Percentiles rank a stretch among this genome's conserved stretches.
These are phyloP conservation scores for Sextonia rubra DNA, from an alignment of 164 flowering plant genomes.

Conservation along the genomic window DNA sequence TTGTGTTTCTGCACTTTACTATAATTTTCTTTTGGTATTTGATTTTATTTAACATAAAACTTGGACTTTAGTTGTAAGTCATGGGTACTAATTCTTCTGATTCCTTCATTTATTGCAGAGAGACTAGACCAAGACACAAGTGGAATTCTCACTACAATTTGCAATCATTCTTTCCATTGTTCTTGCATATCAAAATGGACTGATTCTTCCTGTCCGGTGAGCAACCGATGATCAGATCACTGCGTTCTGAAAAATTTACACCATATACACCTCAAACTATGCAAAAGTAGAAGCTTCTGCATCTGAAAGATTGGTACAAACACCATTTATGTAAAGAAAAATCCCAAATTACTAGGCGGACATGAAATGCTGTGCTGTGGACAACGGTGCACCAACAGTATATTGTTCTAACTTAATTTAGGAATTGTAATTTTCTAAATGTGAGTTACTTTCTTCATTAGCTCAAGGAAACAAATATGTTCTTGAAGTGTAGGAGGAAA, in stretches of 20 bases:
- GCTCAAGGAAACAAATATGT: too few relatives aligned
- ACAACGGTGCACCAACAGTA: neutral
- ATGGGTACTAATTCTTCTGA: neutral
- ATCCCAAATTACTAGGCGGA: neutral
- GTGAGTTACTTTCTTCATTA: too few relatives aligned
- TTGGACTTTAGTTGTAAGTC: neutral
- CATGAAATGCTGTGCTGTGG: neutral
- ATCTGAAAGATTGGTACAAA: neutral
- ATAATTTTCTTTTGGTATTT: neutral
- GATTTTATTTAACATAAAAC: neutral
- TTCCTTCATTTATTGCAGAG: constrained; percentile 39
- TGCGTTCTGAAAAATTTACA: neutral
- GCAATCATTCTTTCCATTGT: constrained; percentile 97
- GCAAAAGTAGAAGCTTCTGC: neutral
- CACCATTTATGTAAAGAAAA: neutral
- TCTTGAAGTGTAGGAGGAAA: too few relatives aligned
- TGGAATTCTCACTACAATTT: constrained; percentile 93
- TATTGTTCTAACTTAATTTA: neutral
- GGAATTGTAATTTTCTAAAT: too few relatives aligned
- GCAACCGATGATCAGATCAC: constrained; percentile 9
- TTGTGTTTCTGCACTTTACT: neutral
- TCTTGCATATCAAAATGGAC: constrained; percentile 97
- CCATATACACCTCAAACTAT: neutral
- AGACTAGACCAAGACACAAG: constrained; percentile 82
- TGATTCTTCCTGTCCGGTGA: constrained; percentile 98